phyloP scores from a whole-genome alignment of 768 basidiomycete genomes.

The Ramaria rubella region DNA sequence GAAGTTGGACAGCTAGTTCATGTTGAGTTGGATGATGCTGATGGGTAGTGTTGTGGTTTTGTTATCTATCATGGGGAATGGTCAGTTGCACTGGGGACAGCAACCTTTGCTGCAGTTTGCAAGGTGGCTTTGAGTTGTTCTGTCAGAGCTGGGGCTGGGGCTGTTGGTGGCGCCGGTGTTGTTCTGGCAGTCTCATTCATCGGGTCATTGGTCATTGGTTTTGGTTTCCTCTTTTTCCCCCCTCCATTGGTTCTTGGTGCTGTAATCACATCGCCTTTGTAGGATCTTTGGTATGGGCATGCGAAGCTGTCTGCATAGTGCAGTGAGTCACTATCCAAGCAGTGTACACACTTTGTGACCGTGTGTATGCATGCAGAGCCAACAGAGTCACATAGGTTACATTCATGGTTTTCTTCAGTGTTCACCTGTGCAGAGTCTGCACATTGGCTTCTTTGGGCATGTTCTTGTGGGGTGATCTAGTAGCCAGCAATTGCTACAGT shows the following conservation, averaged over 20 bases:
- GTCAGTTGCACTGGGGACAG: background rate
- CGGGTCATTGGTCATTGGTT: no score
- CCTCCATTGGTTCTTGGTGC: background rate
- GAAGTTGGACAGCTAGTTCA: no score
- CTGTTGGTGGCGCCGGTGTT: background rate
- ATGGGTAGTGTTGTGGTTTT: background rate
- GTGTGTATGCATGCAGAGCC: background rate
- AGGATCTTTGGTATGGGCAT: no score
- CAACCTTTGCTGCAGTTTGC: background rate
- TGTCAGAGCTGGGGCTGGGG: background rate
- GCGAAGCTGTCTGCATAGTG: background rate
- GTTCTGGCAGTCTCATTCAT: background rate
- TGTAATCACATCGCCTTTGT: background rate
- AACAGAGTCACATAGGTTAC: background rate
- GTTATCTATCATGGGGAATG: background rate
- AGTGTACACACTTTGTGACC: background rate
- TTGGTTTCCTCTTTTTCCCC: background rate
- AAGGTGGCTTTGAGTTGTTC: background rate
- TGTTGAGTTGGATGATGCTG: constrained; percentile 4
- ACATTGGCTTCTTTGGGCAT: background rate
- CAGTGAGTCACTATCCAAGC: background rate
- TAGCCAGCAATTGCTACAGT: background rate
- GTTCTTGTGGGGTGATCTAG: background rate
- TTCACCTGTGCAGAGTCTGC: background rate
- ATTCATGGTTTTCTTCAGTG: background rate